Percentiles rank a stretch among this genome's conserved stretches.
Evolutionary conservation across 768 basidiomycete genomes (phyloP).

Genomic region (Tylopilus vinaceipallidus): DNA sequence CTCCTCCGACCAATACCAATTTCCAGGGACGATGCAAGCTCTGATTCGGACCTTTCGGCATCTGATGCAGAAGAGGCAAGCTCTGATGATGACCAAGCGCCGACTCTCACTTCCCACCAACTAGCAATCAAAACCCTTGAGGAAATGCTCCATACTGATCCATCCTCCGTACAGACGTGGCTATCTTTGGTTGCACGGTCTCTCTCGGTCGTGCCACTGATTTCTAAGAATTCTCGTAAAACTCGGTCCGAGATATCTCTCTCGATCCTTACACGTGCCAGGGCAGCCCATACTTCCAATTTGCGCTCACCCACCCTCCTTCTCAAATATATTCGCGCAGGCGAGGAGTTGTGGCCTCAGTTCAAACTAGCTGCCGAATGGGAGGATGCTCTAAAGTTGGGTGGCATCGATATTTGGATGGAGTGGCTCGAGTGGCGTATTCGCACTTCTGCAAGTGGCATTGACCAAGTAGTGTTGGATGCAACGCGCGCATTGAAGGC

Average conservation of each 20-base stretch:
- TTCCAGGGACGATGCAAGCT: constrained; percentile 24
- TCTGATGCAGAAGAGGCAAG: constrained; percentile 31
- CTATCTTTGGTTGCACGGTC: constrained; percentile 60
- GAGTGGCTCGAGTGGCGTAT: constrained; percentile 82
- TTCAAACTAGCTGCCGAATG: constrained; percentile 60
- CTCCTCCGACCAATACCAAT: constrained; percentile 57
- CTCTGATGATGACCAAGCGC: constrained; percentile 35
- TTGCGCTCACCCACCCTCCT: constrained; percentile 47
- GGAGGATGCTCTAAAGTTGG: constrained; percentile 58
- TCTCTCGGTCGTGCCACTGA: constrained; percentile 56
- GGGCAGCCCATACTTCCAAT: constrained; percentile 54
- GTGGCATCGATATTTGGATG: constrained; percentile 63
- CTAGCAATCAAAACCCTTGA: constrained; percentile 59
- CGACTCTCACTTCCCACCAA: constrained; percentile 53
- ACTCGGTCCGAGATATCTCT: constrained; percentile 70
- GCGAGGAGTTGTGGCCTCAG: constrained; percentile 69
- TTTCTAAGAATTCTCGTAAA: constrained; percentile 66
- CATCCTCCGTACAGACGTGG: constrained; percentile 59
- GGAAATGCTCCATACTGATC: constrained; percentile 46
- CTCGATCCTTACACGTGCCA: constrained; percentile 64
- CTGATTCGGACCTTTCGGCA: constrained; percentile 37
- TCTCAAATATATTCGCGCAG: constrained; percentile 66
- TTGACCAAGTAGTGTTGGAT: constrained; percentile 54
- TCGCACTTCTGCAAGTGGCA: constrained; percentile 42
- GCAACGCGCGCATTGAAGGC: constrained; percentile 45